Conservation (phyloP, 2,329 filamentous ascomycete genomes). For the Alternaria novae-zelandiae region DNA sequence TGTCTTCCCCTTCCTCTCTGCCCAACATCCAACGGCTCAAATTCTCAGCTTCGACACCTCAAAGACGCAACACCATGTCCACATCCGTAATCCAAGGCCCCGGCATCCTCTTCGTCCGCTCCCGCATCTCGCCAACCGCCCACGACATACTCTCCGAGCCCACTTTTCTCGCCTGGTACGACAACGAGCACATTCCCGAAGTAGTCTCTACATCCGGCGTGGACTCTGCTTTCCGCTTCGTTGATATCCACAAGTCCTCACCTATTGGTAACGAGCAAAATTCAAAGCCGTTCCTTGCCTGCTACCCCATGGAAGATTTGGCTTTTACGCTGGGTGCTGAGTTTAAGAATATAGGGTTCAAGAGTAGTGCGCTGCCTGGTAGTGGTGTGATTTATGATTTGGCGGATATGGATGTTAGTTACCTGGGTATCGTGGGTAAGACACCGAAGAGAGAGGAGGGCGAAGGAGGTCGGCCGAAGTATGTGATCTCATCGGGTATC, state of each 20-base stretch:
- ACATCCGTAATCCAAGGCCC: slow-evolving; percentile 12
- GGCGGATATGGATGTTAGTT: slow-evolving; percentile 39
- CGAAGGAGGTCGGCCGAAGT: not conserved
- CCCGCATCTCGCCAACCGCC: slow-evolving; percentile 28
- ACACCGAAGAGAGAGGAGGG: slow-evolving; percentile 14
- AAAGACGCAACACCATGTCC: not conserved
- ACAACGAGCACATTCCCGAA: slow-evolving; percentile 50
- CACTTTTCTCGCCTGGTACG: slow-evolving; percentile 49
- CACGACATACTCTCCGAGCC: slow-evolving; percentile 40
- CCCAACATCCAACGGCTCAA: too few species aligned
- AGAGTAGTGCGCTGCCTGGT: slow-evolving; percentile 40
- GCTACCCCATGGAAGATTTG: slow-evolving; percentile 48
- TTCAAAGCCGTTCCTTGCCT: slow-evolving; percentile 45
- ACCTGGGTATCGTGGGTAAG: slow-evolving; percentile 23
- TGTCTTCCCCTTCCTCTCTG: not conserved
- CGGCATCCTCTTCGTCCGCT: slow-evolving; percentile 22
- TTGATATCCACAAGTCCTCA: slow-evolving; percentile 31
- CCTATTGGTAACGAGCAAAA: slow-evolving; percentile 10
- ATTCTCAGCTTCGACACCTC: not conserved
- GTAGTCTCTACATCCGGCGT: slow-evolving; percentile 45
- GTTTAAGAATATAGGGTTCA: slow-evolving; percentile 44
- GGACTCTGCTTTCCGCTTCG: slow-evolving; percentile 42
- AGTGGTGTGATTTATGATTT: slow-evolving; percentile 36
- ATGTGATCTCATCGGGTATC: slow-evolving; percentile 25
- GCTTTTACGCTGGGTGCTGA: slow-evolving; percentile 43